A percentile compares a stretch with the other conserved stretches of the same genome.
Evolutionary conservation across 2,329 filamentous ascomycete species (phyloP).

Genomic region (Thelonectria discophora): DNA sequence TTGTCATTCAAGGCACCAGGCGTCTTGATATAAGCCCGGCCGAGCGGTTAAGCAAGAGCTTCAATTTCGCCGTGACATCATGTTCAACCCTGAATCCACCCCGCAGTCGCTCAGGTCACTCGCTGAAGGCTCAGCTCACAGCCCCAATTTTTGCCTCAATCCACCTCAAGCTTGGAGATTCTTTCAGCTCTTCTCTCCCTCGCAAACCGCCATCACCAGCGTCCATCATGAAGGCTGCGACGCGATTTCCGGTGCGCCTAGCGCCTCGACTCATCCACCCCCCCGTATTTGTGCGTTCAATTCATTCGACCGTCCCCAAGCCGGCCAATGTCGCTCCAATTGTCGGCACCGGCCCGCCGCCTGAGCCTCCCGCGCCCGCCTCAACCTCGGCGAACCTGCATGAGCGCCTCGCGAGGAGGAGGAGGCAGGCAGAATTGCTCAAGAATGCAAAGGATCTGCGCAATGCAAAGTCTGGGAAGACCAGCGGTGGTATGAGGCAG

Average conservation of each 20-base stretch:
- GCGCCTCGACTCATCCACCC: constrained; percentile 39
- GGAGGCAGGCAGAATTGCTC: constrained; percentile 64
- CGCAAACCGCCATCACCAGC: constrained; percentile 21
- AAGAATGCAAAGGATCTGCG: constrained; percentile 61
- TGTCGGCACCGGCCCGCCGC: constrained; percentile 67
- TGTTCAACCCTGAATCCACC: constrained; percentile 30
- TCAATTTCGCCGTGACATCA: constrained; percentile 33
- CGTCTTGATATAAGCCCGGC: background rate
- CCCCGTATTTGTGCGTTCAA: constrained; percentile 36
- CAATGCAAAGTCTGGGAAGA: constrained; percentile 45
- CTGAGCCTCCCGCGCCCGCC: constrained; percentile 62
- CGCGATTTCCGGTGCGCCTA: constrained; percentile 51
- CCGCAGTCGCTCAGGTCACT: constrained; percentile 12
- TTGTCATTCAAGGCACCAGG: background rate
- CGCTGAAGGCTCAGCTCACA: too few species aligned
- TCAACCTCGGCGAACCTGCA: constrained; percentile 52
- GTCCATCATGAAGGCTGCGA: constrained; percentile 52
- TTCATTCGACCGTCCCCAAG: constrained; percentile 47
- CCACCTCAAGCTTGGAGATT: constrained; percentile 10
- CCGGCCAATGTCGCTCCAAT: constrained; percentile 61
- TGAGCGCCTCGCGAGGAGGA: constrained; percentile 59
- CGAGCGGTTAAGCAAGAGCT: constrained; percentile 7
- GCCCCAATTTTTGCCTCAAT: constrained; percentile 35
- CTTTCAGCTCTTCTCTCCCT: constrained; percentile 17
- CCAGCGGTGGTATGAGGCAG: constrained; percentile 64